Evolutionary conservation across 352 stramenopile species (phyloP).

Genomic region (Pelagophyceae sp.): DNA sequence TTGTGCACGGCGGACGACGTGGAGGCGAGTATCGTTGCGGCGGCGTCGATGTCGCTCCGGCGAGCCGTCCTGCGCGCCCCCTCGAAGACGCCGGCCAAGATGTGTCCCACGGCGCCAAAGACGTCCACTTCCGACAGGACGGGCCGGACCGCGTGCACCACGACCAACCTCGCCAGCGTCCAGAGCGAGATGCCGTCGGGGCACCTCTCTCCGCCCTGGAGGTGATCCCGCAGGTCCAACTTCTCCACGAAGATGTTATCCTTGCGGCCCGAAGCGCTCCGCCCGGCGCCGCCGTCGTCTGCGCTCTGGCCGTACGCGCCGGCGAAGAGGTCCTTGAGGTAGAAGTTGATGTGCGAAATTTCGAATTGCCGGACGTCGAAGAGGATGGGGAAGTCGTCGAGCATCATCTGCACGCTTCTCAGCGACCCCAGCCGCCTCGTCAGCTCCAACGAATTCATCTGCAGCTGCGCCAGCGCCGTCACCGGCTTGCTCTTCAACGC

Average conservation of each 20-base stretch:
- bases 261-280: neutral
- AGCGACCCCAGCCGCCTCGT: neutral
- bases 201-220: neutral
- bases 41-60: neutral
- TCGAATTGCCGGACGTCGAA: slow-evolving; percentile 14
- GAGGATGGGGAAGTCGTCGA: slow-evolving; percentile 17
- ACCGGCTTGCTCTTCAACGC: neutral
- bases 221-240: neutral
- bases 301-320: neutral
- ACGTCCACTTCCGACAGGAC: neutral
- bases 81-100: neutral
- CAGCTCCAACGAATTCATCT: slow-evolving; percentile 5
- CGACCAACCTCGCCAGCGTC: neutral
- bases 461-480: neutral
- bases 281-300: neutral
- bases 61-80: neutral
- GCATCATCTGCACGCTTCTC: neutral
- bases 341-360: slow-evolving; percentile 16
- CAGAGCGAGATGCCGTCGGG: neutral
- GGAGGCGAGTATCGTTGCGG: neutral
- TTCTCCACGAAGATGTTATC: slow-evolving; percentile 8
- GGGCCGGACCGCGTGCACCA: neutral
- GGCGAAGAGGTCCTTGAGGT: slow-evolving; percentile 14
- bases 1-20: too few species aligned
- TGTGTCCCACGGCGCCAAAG: neutral